A percentile compares a stretch with the other conserved stretches of the same genome.
phyloP scores from a whole-genome alignment of 1,139 yeast genomes.

The Pichia kudriavzevii region DNA sequence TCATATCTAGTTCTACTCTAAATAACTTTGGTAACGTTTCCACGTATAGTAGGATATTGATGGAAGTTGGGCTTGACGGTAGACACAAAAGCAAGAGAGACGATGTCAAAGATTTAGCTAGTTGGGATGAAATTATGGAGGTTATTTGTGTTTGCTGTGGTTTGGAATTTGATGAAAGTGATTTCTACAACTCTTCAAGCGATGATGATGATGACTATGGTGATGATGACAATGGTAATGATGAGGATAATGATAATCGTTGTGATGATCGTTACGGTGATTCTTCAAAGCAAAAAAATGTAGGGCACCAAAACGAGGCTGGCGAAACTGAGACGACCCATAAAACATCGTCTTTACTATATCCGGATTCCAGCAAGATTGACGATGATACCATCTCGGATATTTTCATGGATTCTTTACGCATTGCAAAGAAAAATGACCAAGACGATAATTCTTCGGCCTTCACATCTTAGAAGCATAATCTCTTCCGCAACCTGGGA shows the following conservation, averaged over 20 bases:
- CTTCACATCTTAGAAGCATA: too few relatives aligned
- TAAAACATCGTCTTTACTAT: too few relatives aligned
- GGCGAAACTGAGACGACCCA: too few relatives aligned
- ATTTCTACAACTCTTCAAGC: conserved; percentile 22
- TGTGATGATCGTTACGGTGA: background rate
- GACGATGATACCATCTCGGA: too few relatives aligned
- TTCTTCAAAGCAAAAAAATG: too few relatives aligned
- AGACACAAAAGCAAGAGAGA: conserved; percentile 16
- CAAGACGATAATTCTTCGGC: too few relatives aligned
- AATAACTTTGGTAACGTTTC: conserved; percentile 14
- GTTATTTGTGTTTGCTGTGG: conserved; percentile 26
- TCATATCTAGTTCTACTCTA: conserved; percentile 22
- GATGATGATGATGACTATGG: conserved; percentile 15
- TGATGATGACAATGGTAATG: background rate
- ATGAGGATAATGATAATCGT: background rate
- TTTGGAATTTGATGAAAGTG: conserved; percentile 29
- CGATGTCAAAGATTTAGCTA: conserved; percentile 19
- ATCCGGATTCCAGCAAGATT: too few relatives aligned
- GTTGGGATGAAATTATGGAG: conserved; percentile 31
- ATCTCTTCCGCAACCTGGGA: too few relatives aligned
- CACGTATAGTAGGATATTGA: conserved; percentile 17
- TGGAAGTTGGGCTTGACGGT: conserved; percentile 20
- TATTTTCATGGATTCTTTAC: too few relatives aligned
- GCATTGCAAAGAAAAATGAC: too few relatives aligned
- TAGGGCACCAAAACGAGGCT: too few relatives aligned